Evolutionary conservation across 805 yeast species (phyloP).

Genomic region (Spathaspora passalidarum): DNA sequence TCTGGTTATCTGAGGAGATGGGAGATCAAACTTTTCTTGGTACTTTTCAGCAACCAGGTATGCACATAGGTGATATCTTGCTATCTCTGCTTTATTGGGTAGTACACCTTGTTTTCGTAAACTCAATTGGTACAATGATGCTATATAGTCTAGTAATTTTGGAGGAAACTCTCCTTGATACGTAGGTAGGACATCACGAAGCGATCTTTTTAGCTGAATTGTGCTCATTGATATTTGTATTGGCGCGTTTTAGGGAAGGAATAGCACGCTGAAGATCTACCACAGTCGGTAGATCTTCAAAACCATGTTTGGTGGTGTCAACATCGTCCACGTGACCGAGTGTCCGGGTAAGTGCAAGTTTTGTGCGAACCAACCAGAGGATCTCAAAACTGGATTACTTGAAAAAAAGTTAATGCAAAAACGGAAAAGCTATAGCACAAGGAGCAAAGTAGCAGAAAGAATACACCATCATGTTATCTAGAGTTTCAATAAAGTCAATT

Average conservation of each 20-base stretch:
- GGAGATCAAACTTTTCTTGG: conserved; percentile 39
- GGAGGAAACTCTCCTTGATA: conserved; percentile 18
- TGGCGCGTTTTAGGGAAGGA: neutral
- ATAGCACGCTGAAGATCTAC: neutral
- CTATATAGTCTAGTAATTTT: conserved; percentile 17
- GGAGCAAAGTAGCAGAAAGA: neutral
- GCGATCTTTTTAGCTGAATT: conserved; percentile 25
- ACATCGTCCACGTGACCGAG: neutral
- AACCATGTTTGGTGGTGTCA: too few relatives aligned
- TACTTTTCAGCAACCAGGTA: conserved; percentile 55
- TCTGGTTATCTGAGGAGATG: conserved; percentile 47
- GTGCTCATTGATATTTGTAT: conserved; percentile 3
- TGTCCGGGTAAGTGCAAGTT: conserved; percentile 1
- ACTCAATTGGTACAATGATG: conserved; percentile 48
- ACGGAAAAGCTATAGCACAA: neutral
- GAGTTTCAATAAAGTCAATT: conserved; percentile 3
- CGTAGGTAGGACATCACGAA: conserved; percentile 52
- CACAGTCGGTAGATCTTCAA: neutral
- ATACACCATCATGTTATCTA: conserved; percentile 6
- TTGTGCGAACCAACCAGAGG: conserved; percentile 6
- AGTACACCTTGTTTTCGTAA: conserved; percentile 50
- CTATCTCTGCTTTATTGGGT: conserved; percentile 55
- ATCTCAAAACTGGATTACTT: conserved; percentile 5
- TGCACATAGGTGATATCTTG: conserved; percentile 68
- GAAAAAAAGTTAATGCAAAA: neutral